Conservation (phyloP, 2,329 filamentous ascomycete genomes). For the Pyrenophora teres region DNA sequence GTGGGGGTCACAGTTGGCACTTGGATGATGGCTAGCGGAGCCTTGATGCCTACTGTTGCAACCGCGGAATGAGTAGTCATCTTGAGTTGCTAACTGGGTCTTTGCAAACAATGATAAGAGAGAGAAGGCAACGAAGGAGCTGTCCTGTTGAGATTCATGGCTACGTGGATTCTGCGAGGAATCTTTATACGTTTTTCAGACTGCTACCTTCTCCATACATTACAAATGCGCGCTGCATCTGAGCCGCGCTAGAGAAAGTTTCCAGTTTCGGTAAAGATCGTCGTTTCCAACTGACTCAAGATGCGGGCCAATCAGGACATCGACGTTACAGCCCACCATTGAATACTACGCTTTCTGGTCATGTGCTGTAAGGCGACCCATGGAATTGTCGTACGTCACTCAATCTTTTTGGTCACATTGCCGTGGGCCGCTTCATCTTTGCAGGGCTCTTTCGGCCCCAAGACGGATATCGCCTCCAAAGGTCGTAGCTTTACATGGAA, state of each 20-base stretch:
- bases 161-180: background rate
- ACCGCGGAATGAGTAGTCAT: conserved; percentile 49
- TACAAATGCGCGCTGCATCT: conserved; percentile 5
- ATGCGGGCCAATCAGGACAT: background rate
- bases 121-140: background rate
- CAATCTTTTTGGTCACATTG: too few species aligned
- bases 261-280: conserved; percentile 2
- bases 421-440: too few species aligned
- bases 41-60: conserved; percentile 47
- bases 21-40: conserved; percentile 42
- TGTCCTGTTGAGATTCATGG: background rate
- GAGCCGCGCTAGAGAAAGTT: conserved; percentile 9
- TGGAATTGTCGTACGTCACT: too few species aligned
- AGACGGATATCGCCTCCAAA: too few species aligned
- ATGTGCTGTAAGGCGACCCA: too few species aligned
- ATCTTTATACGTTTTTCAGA: background rate
- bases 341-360: too few species aligned
- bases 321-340: too few species aligned
- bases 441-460: too few species aligned
- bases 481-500: too few species aligned
- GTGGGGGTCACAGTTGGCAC: conserved; percentile 43
- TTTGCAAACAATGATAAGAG: background rate
- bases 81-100: background rate
- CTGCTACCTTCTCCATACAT: background rate
- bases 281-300: background rate